Conservation (phyloP, 495 filamentous ascomycete species). For the Neohortaea acidophila region DNA sequence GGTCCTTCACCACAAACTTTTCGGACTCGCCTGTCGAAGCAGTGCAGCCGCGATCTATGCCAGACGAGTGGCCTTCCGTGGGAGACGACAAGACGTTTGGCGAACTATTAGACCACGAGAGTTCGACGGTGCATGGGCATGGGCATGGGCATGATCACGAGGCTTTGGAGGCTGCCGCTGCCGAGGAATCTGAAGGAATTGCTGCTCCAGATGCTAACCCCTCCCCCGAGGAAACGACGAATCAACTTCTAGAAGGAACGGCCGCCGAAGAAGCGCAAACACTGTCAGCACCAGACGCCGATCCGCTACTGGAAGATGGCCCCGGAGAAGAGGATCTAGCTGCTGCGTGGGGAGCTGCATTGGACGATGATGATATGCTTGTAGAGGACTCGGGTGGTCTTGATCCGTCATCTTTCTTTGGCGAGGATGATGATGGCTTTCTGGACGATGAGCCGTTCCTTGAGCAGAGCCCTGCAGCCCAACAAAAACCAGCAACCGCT, state of each 20-base stretch:
- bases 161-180: too few species aligned
- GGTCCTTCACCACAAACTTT: constrained; percentile 18
- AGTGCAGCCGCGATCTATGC: not conserved
- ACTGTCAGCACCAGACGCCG: not conserved
- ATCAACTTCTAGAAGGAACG: not conserved
- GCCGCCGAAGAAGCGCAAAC: not conserved
- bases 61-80: not conserved
- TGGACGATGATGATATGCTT: constrained; percentile 65
- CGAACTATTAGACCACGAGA: constrained; percentile 9
- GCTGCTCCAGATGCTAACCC: too few species aligned
- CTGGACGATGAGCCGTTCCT: constrained; percentile 38
- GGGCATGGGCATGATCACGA: too few species aligned
- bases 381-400: constrained; percentile 39
- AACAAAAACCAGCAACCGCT: constrained; percentile 3
- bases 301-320: not conserved
- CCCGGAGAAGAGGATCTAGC: constrained; percentile 45
- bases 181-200: too few species aligned
- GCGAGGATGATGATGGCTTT: constrained; percentile 59
- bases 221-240: too few species aligned
- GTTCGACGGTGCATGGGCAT: too few species aligned
- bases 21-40: not conserved
- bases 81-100: constrained; percentile 18
- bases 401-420: constrained; percentile 44
- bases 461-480: not conserved
- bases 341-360: constrained; percentile 68